Base-by-base conservation (phyloP, 2,329 filamentous ascomycete species). In the Ophiostoma populinum region DNA sequence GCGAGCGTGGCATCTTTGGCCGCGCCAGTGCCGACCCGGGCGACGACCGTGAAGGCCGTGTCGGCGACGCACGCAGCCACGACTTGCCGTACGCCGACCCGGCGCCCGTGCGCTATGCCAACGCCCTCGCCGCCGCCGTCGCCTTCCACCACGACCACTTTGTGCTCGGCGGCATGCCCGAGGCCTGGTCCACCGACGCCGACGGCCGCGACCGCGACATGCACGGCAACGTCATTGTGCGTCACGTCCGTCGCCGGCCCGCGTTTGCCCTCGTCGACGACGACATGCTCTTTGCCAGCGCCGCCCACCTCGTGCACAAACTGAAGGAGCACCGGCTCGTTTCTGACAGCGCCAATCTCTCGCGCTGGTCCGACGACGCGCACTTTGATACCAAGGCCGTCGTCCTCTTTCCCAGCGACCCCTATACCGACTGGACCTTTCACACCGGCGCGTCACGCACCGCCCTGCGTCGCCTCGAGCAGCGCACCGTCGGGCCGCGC, bases 201-300 rank as follows among this genome's bases (percentile, higher is more conserved):
- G 19, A 25, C 8, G 31, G 31, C 15, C 13, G 33, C 15, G 36
- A 37, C 12, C 17, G 22, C 10, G 26, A 30, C 20, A 21, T 15
- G 18, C 11, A 24, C 20, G 15, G 22, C 34, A 28, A 27, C 18
- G 19, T 13, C 11, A 36, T 28, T 13, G 12, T 18, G n/a, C 32
- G 32, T 25, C 29, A 35, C 6, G 10, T 13, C 11, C 24, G 13
- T n/a, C 27, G 18, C 17, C 24, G 26, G 15, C 33, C 24, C 13
- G 63, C 57, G 50, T 55, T 57, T 24, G 60, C 53, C 1, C 47
- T 65, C 1, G 42, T 65, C 2, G 62, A 65, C 21, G 60, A 64
- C 41, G 54, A 58, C 36, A 49, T 62, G 32, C 65, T 65, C 44
- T 53, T 65, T 31, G 60, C 61, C 1, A 56, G 55, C 24, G 44